Evolutionary conservation across 1,284 basidiomycete genomes (phyloP).

Genomic region (Leccinum variabile): DNA sequence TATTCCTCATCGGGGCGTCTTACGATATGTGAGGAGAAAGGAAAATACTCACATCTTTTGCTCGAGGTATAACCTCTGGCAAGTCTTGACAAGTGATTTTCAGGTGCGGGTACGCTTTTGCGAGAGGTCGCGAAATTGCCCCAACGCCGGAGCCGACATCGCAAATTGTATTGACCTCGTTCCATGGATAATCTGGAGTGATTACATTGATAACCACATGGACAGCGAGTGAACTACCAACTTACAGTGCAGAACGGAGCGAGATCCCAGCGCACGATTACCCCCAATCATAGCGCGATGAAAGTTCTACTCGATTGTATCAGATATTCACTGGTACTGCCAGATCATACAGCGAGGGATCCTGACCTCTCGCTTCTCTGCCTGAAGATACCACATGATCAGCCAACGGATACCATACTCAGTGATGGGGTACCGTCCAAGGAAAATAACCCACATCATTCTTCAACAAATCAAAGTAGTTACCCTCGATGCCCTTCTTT

Average conservation of each 20-base stretch:
- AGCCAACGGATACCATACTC: neutral
- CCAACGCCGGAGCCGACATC: conserved; percentile 53
- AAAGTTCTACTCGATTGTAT: conserved; percentile 18
- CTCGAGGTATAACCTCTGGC: conserved; percentile 38
- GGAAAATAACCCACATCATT: conserved; percentile 18
- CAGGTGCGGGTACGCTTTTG: conserved; percentile 42
- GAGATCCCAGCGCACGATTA: conserved; percentile 19
- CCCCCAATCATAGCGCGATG: conserved; percentile 29
- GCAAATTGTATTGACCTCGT: conserved; percentile 41
- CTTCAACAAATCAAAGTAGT: conserved; percentile 30
- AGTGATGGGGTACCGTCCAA: neutral
- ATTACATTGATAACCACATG: neutral
- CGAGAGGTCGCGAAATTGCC: conserved; percentile 41
- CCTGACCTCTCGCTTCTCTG: conserved; percentile 23
- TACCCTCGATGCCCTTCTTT: conserved; percentile 19
- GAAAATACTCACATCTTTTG: conserved; percentile 25
- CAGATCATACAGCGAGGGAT: neutral
- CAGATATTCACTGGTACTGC: neutral
- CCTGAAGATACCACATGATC: conserved; percentile 8
- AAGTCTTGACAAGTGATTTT: conserved; percentile 48
- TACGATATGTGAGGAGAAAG: neutral
- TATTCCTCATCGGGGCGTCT: neutral
- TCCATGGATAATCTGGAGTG: conserved; percentile 44
- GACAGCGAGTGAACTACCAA: neutral
- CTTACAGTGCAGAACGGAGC: conserved; percentile 30